These are phyloP conservation scores for Stagonosporopsis cucurbitacearum DNA, from an alignment of 2,329 filamentous ascomycete genomes.

Conservation along the genomic window DNA sequence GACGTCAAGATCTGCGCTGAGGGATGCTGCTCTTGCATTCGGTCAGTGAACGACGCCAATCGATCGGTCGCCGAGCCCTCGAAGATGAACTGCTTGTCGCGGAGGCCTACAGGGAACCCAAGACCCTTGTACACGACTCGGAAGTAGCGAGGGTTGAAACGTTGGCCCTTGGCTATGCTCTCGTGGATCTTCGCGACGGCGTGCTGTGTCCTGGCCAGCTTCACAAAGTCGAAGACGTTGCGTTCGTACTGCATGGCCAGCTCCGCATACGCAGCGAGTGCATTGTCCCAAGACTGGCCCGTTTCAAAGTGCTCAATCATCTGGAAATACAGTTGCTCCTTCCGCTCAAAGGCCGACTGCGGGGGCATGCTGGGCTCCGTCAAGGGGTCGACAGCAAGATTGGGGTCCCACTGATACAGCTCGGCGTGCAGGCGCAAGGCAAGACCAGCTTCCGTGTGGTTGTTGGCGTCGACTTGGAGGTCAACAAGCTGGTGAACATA, in stretches of 20 bases:
- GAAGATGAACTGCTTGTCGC: conserved; percentile 92
- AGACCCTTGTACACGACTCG: conserved; percentile 88
- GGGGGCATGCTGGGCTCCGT: conserved; percentile 78
- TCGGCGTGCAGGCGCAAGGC: conserved; percentile 90
- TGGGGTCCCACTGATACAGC: conserved; percentile 88
- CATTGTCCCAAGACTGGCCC: conserved; percentile 91
- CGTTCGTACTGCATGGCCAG: conserved; percentile 89
- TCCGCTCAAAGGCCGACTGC: conserved; percentile 89
- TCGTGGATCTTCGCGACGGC: conserved; percentile 95
- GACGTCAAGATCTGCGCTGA: conserved; percentile 79
- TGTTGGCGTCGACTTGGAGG: conserved; percentile 76
- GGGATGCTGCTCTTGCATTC: conserved; percentile 90
- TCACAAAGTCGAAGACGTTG: conserved; percentile 88
- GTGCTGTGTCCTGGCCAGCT: conserved; percentile 85
- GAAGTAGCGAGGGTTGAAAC: conserved; percentile 83
- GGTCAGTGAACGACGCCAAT: conserved; percentile 82
- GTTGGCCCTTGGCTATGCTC: conserved; percentile 80
- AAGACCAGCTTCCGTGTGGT: conserved; percentile 86
- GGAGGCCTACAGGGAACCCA: conserved; percentile 79
- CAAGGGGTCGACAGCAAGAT: conserved; percentile 68
- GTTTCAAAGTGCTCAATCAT: conserved; percentile 96
- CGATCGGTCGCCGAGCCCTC: conserved; percentile 81
- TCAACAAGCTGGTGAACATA: conserved; percentile 91
- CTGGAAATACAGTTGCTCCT: conserved; percentile 88
- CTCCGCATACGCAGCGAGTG: conserved; percentile 86